Conservation (phyloP, 192 early-diverging fungal species). For the Jimgerdemannia flammicorona region DNA sequence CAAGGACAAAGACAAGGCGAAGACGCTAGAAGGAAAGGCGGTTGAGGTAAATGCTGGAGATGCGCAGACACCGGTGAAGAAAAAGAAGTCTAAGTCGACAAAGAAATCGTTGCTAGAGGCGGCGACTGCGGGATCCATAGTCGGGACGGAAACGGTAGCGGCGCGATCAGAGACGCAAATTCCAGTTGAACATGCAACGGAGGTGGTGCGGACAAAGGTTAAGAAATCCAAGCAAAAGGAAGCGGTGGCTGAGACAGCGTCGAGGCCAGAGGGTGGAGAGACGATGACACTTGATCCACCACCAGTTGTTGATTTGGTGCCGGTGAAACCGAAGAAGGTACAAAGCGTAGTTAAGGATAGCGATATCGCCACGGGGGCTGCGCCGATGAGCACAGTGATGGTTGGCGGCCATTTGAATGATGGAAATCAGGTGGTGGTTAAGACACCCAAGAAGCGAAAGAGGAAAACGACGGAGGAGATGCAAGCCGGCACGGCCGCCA, state of each 20-base stretch:
- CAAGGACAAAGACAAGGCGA: not conserved
- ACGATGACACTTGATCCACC: not conserved
- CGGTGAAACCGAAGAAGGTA: not conserved
- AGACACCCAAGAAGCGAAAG: not conserved
- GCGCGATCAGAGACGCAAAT: not conserved
- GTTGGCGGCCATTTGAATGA: not conserved
- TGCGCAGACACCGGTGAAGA: not conserved
- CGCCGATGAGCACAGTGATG: not conserved
- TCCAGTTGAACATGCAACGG: not conserved
- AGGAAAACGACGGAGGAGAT: not conserved
- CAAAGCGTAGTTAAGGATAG: not conserved
- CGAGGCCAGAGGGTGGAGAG: not conserved
- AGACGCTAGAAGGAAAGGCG: not conserved
- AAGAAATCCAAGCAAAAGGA: not conserved
- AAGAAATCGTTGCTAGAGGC: not conserved
- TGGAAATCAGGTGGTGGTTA: not conserved
- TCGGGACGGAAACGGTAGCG: not conserved
- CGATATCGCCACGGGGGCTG: not conserved
- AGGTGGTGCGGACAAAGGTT: not conserved
- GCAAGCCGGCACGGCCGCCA: not conserved
- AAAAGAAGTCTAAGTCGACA: not conserved
- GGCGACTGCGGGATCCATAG: too few species aligned
- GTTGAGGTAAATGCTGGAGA: not conserved
- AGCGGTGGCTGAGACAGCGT: too few species aligned
- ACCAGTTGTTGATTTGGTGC: not conserved